phyloP scores from a whole-genome alignment of 306 rosid genomes.

The Amphicarpaea edgeworthii region DNA sequence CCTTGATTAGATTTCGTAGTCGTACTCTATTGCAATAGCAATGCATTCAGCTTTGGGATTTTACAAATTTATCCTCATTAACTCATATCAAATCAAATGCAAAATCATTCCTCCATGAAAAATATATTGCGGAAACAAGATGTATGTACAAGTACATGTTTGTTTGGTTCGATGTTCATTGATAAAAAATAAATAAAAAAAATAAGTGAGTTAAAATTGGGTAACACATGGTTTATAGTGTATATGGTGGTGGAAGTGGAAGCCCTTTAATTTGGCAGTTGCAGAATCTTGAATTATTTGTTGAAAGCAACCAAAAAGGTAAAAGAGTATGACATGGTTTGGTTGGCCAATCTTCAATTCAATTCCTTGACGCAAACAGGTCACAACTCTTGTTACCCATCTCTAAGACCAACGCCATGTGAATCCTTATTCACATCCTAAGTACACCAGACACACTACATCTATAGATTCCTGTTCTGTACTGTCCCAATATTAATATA shows the following conservation, averaged over 20 bases:
- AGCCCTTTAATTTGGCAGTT: neutral
- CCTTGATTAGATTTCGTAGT: neutral
- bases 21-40: neutral
- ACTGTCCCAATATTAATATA: neutral
- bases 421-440: slow-evolving; percentile 7
- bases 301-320: slow-evolving; percentile 12
- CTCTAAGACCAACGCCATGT: slow-evolving; percentile 37
- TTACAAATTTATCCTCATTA: neutral
- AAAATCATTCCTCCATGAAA: neutral
- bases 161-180: too few species aligned
- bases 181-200: too few species aligned
- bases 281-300: slow-evolving; percentile 6
- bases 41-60: neutral
- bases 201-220: too few species aligned
- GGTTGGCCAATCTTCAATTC: slow-evolving; percentile 20
- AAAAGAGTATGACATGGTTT: neutral
- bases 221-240: too few species aligned
- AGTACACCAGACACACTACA: slow-evolving; percentile 11
- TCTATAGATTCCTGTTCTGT: too few species aligned
- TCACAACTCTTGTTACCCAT: slow-evolving; percentile 43
- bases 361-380: slow-evolving; percentile 20
- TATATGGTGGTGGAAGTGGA: slow-evolving; percentile 5
- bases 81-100: neutral
- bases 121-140: neutral
- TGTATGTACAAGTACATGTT: too few species aligned